Conservation (phyloP, 1,139 yeast genomes). For the Pneumocystis carinii region DNA sequence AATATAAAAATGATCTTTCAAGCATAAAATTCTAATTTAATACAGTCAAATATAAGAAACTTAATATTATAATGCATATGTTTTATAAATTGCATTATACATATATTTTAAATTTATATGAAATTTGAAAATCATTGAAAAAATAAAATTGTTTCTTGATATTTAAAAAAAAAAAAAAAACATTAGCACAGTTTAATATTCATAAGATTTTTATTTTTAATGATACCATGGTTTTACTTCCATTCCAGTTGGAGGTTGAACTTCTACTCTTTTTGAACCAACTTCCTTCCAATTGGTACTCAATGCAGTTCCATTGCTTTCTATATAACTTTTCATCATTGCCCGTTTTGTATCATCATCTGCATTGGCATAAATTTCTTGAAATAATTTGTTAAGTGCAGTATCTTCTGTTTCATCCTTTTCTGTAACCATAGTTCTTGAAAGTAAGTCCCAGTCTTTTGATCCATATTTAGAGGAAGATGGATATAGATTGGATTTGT, state of each 20-base stretch:
- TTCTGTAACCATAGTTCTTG: constrained; percentile 38
- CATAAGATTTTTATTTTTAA: neutral
- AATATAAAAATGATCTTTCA: no score
- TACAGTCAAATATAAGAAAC: no score
- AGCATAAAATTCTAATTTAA: no score
- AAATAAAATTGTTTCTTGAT: neutral
- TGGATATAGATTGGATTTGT: constrained; percentile 34
- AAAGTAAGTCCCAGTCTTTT: constrained; percentile 61
- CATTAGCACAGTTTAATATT: constrained; percentile 11
- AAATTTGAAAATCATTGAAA: neutral
- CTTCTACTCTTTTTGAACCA: constrained; percentile 45
- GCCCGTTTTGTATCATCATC: constrained; percentile 85
- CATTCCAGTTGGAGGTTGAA: constrained; percentile 55
- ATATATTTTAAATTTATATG: neutral
- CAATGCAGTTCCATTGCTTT: constrained; percentile 84
- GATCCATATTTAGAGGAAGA: constrained; percentile 40
- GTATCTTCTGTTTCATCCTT: constrained; percentile 31
- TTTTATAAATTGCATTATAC: no score
- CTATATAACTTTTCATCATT: constrained; percentile 92
- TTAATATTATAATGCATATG: no score
- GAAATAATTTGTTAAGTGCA: constrained; percentile 42
- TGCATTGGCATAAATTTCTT: constrained; percentile 56
- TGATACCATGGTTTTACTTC: constrained; percentile 19
- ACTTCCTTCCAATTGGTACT: constrained; percentile 96
- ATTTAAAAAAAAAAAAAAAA: constrained; percentile 20